These are phyloP conservation scores for Conringia planisiliqua DNA, from an alignment of 345 rosid species.

Conservation along the genomic window DNA sequence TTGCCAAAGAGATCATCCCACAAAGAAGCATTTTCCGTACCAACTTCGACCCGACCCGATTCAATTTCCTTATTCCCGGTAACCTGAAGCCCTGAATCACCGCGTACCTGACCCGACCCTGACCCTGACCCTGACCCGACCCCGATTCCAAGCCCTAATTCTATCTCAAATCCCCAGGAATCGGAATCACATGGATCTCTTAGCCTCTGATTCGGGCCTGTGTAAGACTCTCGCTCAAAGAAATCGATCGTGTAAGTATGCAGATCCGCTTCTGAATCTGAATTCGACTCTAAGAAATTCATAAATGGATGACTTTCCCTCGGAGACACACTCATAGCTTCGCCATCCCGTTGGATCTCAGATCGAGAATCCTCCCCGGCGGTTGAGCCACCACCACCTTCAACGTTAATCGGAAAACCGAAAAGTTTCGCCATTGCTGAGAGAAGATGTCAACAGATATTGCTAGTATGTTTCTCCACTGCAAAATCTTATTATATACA, in stretches of 20 bases:
- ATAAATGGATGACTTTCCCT: not conserved
- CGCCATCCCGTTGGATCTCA: not conserved
- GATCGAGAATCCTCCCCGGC: not conserved
- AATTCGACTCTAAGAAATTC: not conserved
- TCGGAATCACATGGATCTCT: not conserved
- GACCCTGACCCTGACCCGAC: slow-evolving; percentile 6
- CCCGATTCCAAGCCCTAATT: slow-evolving; percentile 27
- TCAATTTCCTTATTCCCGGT: slow-evolving; percentile 13
- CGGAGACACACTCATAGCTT: not conserved
- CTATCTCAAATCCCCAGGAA: not conserved
- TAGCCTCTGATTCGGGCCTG: not conserved
- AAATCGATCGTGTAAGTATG: slow-evolving; percentile 11
- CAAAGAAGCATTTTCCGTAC: not conserved
- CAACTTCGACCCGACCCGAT: slow-evolving; percentile 20
- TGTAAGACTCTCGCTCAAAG: slow-evolving; percentile 7
- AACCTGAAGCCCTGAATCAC: slow-evolving; percentile 21
- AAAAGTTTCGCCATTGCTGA: slow-evolving; percentile 21
- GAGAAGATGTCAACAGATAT: no score
- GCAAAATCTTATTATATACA: no score
- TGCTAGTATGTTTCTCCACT: no score
- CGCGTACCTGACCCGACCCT: slow-evolving; percentile 8
- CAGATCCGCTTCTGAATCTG: slow-evolving; percentile 14
- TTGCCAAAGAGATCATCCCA: not conserved
- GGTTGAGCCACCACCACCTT: not conserved
- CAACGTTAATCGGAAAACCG: slow-evolving; percentile 8